Evolutionary conservation across 169 alveolate genomes (phyloP), one percentile per base, ranked within the genome.

Genomic region (Cryptosporidium parvum): DNA sequence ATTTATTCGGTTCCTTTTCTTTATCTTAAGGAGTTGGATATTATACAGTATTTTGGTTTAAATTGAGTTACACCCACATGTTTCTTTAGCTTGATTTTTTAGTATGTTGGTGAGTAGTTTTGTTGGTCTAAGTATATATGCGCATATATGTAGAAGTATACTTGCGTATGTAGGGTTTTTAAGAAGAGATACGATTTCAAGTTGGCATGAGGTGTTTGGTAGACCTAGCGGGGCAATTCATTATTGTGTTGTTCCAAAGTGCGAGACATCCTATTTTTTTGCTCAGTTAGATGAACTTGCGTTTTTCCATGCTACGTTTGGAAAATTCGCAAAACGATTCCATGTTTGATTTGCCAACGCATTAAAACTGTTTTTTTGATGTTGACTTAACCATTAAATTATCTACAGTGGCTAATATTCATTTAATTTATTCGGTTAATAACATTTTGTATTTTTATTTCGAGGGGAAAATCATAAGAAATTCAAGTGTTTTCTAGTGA

Each of bases 31-130:
- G 67, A 37, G n/a, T 56, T 56, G 35, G 0, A 9, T 23, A 26
- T 42, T 18, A 37, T 35, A 2, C 23, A 26, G 10, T 56, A n/a
- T 21, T 14, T 0, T 21, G 37, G 37, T n/a, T 56, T 4, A 23
- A n/a, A 37, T 56, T 37, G 67, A 56, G 35, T 4, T 26, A 56
- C 10, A 56, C 14, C 26, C 67, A 56, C 67, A 56, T 12, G 37
- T 56, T 56, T 56, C 65, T 56, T 56, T 56, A 56, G 67, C 35
- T 56, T 56, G 67, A 56, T 23, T 56, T 56, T 56, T n/a, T 56
- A 56, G 31, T 56, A 56, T 26, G 67, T 21, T 56, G 67, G 35
- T 56, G 67, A 26, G 35, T 56, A 56, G 67, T 56, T 56, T 56
- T 29, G 65, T 23, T 56, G 67, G 67, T n/a, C 67, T n/a, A 56